Conservation (phyloP, 345 rosid species). For the Sonneratia caseolaris region DNA sequence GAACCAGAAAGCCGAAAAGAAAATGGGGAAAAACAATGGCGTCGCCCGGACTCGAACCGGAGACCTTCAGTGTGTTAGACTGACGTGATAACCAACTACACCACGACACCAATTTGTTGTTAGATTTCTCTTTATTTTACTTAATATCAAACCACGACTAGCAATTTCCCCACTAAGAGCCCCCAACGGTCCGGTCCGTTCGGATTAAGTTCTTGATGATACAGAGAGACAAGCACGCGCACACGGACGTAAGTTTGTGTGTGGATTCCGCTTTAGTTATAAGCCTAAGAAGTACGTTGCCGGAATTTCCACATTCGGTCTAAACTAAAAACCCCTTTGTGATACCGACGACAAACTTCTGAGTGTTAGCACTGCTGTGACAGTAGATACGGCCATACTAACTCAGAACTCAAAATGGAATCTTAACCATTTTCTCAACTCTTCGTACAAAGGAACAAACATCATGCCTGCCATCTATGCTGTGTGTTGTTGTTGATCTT, state of each 20-base stretch:
- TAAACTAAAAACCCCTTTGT: not conserved
- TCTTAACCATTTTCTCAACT: not conserved
- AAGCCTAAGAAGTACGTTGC: too few species aligned
- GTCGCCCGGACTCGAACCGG: conserved; percentile 90
- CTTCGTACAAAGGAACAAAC: not conserved
- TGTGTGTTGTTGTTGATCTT: too few species aligned
- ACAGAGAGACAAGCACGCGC: conserved; percentile 33
- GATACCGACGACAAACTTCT: not conserved
- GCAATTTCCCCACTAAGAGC: not conserved
- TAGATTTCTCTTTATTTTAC: too few species aligned
- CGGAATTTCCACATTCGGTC: not conserved
- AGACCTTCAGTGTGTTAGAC: conserved; percentile 98
- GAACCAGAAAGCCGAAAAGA: too few species aligned
- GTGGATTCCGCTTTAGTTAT: conserved; percentile 21
- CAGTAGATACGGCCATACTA: not conserved
- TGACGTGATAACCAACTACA: conserved; percentile 99
- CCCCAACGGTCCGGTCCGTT: not conserved
- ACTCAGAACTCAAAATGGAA: too few species aligned
- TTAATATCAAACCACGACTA: too few species aligned
- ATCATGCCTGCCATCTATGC: too few species aligned
- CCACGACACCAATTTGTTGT: conserved; percentile 60
- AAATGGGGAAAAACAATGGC: conserved; percentile 22
- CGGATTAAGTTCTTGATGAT: conserved; percentile 26
- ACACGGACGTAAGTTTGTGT: conserved; percentile 28
- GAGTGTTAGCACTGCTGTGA: not conserved